Evolutionary conservation across 495 filamentous ascomycete genomes (phyloP).

Genomic region (Bacidia gigantensis): DNA sequence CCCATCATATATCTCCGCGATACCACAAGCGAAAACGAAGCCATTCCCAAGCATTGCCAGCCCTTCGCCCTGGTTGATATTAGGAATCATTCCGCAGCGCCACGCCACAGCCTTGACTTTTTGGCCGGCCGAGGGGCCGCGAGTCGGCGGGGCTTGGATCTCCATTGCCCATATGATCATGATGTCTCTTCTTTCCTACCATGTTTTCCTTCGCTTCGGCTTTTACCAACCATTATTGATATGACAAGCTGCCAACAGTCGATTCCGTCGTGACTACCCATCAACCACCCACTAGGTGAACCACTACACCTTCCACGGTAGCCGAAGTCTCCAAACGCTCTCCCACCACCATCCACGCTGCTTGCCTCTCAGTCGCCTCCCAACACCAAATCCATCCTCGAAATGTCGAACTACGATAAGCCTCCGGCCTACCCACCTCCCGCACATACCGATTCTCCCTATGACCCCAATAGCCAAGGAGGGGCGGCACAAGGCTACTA

Average conservation of each 20-base stretch:
- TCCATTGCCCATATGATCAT: neutral
- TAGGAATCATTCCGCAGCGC: neutral
- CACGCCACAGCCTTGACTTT: neutral
- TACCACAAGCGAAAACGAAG: no score
- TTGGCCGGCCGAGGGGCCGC: neutral
- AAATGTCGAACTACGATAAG: constrained; percentile 16
- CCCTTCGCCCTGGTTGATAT: no score
- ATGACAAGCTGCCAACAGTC: no score
- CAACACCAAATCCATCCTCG: neutral
- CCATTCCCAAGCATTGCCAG: no score
- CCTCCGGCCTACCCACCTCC: constrained; percentile 14
- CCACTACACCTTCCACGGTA: no score
- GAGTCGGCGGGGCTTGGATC: neutral
- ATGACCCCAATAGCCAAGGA: neutral
- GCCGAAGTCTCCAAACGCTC: no score
- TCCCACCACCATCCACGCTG: neutral
- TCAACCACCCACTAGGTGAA: no score
- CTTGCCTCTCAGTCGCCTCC: neutral
- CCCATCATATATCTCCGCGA: no score
- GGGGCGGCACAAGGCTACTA: neutral
- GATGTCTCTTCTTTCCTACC: no score
- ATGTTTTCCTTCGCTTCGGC: no score
- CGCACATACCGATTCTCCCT: constrained; percentile 10
- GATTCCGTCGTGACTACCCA: no score
- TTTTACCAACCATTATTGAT: no score